These are phyloP conservation scores for Vararia minispora DNA, from an alignment of 768 basidiomycete species.

Conservation along the genomic window DNA sequence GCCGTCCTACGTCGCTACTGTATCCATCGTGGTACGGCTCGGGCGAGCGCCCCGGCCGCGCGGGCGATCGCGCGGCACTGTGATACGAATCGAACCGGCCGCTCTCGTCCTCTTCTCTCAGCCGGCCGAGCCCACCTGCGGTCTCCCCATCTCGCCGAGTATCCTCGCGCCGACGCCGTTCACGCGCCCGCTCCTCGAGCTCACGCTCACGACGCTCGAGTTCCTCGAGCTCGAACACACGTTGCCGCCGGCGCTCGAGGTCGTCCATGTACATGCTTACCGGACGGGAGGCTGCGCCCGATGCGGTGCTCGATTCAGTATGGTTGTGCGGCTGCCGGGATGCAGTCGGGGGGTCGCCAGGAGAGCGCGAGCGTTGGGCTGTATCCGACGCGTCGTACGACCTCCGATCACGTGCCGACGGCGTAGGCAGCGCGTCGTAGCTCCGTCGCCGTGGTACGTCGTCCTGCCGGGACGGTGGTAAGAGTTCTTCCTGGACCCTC, in stretches of 20 bases:
- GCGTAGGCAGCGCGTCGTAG: too few relatives aligned
- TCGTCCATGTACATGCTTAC: slow-evolving; percentile 16
- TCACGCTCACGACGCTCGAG: slow-evolving; percentile 47
- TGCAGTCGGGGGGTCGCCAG: too few relatives aligned
- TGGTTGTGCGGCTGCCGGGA: too few relatives aligned
- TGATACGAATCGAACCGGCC: slow-evolving; percentile 23
- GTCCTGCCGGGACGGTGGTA: too few relatives aligned
- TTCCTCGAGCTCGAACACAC: slow-evolving; percentile 39
- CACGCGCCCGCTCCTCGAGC: slow-evolving; percentile 38
- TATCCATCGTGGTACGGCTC: slow-evolving; percentile 13
- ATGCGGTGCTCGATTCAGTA: slow-evolving; percentile 2
- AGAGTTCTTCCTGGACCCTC: too few relatives aligned
- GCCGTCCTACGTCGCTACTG: too few relatives aligned
- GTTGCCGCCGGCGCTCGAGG: slow-evolving; percentile 27
- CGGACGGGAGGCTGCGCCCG: neutral
- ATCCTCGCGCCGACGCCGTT: too few relatives aligned
- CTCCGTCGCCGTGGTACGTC: too few relatives aligned
- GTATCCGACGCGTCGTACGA: too few relatives aligned
- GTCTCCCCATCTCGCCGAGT: slow-evolving; percentile 50
- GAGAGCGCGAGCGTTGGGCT: too few relatives aligned
- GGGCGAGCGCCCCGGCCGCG: slow-evolving; percentile 20
- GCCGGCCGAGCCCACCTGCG: slow-evolving; percentile 19
- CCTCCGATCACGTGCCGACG: too few relatives aligned
- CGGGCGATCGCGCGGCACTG: slow-evolving; percentile 14
- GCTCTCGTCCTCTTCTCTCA: slow-evolving; percentile 3